phyloP scores from a whole-genome alignment of 225 moss, liverwort and hornwort species.

The Neckera pumila region DNA sequence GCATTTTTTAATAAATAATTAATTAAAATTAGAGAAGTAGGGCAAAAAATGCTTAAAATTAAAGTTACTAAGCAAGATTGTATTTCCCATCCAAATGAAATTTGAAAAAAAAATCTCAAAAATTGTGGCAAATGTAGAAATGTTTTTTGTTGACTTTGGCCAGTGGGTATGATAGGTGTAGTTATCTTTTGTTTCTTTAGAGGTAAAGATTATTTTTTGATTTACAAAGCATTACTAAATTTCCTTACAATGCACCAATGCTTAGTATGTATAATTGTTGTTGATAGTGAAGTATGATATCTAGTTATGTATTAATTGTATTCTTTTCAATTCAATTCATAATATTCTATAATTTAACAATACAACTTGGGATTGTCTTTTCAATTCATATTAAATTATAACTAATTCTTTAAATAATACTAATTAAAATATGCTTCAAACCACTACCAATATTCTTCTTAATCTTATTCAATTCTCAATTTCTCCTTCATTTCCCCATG shows the following conservation, averaged over 20 bases:
- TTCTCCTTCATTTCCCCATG: background rate
- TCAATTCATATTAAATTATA: background rate
- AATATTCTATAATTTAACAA: background rate
- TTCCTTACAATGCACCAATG: background rate
- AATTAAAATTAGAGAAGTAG: fast-evolving
- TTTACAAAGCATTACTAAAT: background rate
- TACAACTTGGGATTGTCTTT: fast-evolving
- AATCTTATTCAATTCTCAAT: background rate
- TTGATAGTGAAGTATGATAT: background rate
- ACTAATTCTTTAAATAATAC: background rate
- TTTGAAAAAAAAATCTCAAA: background rate
- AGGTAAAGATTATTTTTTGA: fast-evolving
- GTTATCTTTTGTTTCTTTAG: background rate
- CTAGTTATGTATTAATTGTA: background rate
- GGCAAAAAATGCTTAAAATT: background rate
- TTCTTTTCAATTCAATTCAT: background rate
- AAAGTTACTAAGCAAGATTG: background rate
- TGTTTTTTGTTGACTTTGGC: fast-evolving
- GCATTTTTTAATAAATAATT: background rate
- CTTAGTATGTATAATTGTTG: background rate
- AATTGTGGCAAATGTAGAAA: background rate
- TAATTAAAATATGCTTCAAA: background rate
- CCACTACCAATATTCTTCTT: background rate
- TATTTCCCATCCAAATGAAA: background rate
- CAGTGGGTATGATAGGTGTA: background rate